Evolutionary conservation across 306 rosid genomes (phyloP).

Genomic region (Chamaecrista fasciculata): DNA sequence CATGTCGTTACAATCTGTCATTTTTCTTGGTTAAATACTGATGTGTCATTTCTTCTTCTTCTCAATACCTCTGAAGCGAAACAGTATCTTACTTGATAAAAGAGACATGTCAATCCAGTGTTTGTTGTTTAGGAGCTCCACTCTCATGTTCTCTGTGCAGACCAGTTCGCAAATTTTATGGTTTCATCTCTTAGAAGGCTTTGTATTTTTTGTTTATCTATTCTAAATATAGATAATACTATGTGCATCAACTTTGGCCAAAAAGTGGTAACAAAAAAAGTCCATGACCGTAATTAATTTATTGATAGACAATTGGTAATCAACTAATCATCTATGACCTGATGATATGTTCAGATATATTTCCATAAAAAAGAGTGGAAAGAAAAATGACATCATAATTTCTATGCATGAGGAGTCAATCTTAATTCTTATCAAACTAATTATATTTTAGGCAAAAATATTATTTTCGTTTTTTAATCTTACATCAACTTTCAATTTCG

Average conservation of each 20-base stretch:
- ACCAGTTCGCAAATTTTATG: constrained; percentile 2
- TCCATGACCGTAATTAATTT: background rate
- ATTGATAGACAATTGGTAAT: background rate
- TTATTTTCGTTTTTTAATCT: too few relatives aligned
- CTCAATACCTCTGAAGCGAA: constrained; percentile 15
- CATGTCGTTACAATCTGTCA: too few relatives aligned
- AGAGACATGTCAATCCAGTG: constrained; percentile 86
- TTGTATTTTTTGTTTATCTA: background rate
- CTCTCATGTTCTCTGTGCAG: constrained; percentile 59
- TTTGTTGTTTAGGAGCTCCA: constrained; percentile 59
- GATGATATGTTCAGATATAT: background rate
- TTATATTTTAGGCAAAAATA: too few relatives aligned
- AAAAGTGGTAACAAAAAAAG: background rate
- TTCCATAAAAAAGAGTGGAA: background rate
- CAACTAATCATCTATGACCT: background rate
- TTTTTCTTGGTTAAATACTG: too few relatives aligned
- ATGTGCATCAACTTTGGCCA: background rate
- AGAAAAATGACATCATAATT: background rate
- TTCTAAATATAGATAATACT: background rate
- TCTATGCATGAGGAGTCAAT: constrained; percentile 17
- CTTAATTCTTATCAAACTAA: constrained; percentile 16
- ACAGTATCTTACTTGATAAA: constrained; percentile 66
- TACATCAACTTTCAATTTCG: too few relatives aligned
- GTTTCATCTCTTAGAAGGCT: background rate
- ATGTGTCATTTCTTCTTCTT: too few relatives aligned